phyloP scores from a whole-genome alignment of 257 asterid species.

The Ocimum tenuiflorum region DNA sequence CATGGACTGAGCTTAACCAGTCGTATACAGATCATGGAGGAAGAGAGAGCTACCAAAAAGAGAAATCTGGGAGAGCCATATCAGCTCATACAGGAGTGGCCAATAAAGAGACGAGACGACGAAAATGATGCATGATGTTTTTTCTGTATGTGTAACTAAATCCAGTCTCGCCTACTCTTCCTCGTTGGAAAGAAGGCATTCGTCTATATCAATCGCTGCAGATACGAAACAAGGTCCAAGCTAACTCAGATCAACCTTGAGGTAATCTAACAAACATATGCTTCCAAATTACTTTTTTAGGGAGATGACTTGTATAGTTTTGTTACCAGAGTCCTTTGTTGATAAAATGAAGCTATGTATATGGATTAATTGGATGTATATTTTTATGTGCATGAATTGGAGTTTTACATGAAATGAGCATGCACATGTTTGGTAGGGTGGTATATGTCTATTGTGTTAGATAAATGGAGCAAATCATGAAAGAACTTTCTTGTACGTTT shows the following conservation, averaged over 20 bases:
- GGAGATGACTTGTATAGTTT: background rate
- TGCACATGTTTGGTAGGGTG: too few species aligned
- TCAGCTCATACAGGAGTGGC: slow-evolving; percentile 18
- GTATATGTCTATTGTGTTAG: too few species aligned
- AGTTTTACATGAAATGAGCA: too few species aligned
- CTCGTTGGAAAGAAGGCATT: background rate
- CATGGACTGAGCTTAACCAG: background rate
- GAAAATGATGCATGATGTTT: slow-evolving; percentile 18
- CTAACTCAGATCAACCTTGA: background rate
- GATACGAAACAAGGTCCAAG: background rate
- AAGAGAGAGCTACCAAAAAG: slow-evolving; percentile 45
- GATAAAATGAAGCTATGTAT: background rate
- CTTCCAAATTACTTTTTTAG: background rate
- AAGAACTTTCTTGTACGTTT: too few species aligned
- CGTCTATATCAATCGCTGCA: background rate
- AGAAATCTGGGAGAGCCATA: slow-evolving; percentile 39
- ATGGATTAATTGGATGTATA: background rate
- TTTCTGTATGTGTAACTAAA: too few species aligned
- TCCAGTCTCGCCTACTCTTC: background rate
- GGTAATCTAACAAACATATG: background rate
- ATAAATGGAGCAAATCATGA: too few species aligned
- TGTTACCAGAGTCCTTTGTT: background rate
- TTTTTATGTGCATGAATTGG: background rate
- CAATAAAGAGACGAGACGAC: slow-evolving; percentile 17
- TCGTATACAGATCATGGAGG: slow-evolving; percentile 34